Base-by-base conservation (phyloP, 2,329 filamentous ascomycete genomes). In the Aspergillus alliaceus region DNA sequence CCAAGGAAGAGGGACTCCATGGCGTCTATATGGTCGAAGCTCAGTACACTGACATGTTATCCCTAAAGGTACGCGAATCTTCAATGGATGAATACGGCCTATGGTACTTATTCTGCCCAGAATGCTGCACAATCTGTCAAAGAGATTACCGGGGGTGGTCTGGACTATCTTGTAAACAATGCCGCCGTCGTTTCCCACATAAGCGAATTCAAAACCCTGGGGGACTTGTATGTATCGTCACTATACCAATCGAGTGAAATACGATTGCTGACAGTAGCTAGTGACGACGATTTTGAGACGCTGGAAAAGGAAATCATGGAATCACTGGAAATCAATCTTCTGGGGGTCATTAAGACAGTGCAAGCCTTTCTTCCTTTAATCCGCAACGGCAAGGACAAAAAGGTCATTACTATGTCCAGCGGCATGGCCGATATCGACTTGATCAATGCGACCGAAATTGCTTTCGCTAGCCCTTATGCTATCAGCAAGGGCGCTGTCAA, bases 91-190 rank as follows among this genome's bases (percentile, higher is more conserved):
- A n/a, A n/a, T n/a, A n/a, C n/a, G n/a, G n/a, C n/a, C n/a, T n/a
- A n/a, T n/a, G n/a, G n/a, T n/a, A n/a, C n/a, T n/a, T n/a, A n/a
- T n/a, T n/a, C n/a, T n/a, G n/a, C n/a, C n/a, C n/a, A n/a, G n/a
- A n/a, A n/a, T n/a, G n/a, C n/a, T n/a, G n/a, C n/a, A n/a, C n/a
- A n/a, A n/a, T n/a, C n/a, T n/a, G n/a, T n/a, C n/a, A n/a, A n/a
- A n/a, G n/a, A n/a, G n/a, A 74, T 73, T 0, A 70, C 71, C 3
- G 74, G 75, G 24, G 63, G 71, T 12, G 56, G 64, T 2, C 53
- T 85, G 6, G 83, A 85, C 66, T 81, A 81, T 58, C 65, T 86
- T 6, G 80, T 85, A 27, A 78, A 77, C 51, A 86, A 85, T 51
- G 83, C 73, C 1, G 82, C 66, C 2, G 62, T 70, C 4, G 58